Evolutionary conservation across 1,139 yeast genomes (phyloP).

Genomic region (Nakaseomyces kungkrabaensis): DNA sequence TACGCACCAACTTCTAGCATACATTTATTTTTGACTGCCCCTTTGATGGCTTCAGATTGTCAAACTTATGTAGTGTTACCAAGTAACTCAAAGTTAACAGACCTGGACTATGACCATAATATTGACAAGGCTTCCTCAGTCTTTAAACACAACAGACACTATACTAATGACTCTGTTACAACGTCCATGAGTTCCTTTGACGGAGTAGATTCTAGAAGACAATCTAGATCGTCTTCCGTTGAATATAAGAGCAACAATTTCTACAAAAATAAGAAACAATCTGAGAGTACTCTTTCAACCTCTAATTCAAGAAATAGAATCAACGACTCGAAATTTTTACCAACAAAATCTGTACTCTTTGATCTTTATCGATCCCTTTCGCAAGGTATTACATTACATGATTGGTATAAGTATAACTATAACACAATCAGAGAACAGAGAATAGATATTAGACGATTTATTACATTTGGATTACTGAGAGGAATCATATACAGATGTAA

Average conservation of each 20-base stretch:
- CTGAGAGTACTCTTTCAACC: slow-evolving; percentile 18
- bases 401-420: slow-evolving; percentile 69
- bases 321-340: slow-evolving; percentile 32
- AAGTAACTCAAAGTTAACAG: too few relatives aligned
- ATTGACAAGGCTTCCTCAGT: too few relatives aligned
- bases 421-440: slow-evolving; percentile 48
- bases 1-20: slow-evolving; percentile 85
- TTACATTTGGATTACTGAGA: slow-evolving; percentile 76
- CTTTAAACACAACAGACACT: too few relatives aligned
- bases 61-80: slow-evolving; percentile 57
- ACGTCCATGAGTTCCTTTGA: too few relatives aligned
- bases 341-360: too few relatives aligned
- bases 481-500: slow-evolving; percentile 76
- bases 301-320: slow-evolving; percentile 11
- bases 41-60: slow-evolving; percentile 70
- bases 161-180: too few relatives aligned
- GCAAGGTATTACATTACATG: slow-evolving; percentile 68
- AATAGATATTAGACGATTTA: slow-evolving; percentile 73
- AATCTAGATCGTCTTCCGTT: slow-evolving; percentile 3
- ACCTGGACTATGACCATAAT: too few relatives aligned
- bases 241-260: neutral
- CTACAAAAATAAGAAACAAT: slow-evolving; percentile 11
- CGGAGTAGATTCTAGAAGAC: too few relatives aligned
- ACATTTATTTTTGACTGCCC: slow-evolving; percentile 53
- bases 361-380: slow-evolving; percentile 54